A percentile compares a stretch with the other conserved stretches of the same genome.
phyloP scores from a whole-genome alignment of 1,284 basidiomycete genomes.

The Cryptococcus amylolentus region DNA sequence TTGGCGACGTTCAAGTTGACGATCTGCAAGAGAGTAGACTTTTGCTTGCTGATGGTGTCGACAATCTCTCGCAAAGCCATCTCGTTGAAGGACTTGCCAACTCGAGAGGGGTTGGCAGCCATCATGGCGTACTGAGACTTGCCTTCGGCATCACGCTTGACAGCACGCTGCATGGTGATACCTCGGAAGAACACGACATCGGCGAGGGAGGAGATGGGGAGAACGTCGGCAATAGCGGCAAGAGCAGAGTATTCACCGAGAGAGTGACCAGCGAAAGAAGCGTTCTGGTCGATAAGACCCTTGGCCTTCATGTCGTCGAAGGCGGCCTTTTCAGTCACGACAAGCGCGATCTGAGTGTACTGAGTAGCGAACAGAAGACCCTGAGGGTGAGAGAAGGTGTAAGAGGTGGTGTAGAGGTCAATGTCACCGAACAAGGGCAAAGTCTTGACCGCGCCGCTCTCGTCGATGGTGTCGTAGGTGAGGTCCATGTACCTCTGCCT shows the following conservation, averaged over 20 bases:
- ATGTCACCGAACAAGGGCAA: conserved; percentile 92
- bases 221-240: conserved; percentile 92
- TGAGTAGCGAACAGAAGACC: conserved; percentile 96
- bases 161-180: conserved; percentile 98
- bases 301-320: conserved; percentile 98
- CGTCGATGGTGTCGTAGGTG: conserved; percentile 94
- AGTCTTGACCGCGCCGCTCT: conserved; percentile 89
- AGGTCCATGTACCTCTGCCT: conserved; percentile 99
- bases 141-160: conserved; percentile 87
- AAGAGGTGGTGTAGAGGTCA: conserved; percentile 83
- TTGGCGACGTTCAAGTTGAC: conserved; percentile 89
- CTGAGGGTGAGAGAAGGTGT: conserved; percentile 94
- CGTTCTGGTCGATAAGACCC: conserved; percentile 86
- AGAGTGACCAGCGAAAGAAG: conserved; percentile 95
- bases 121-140: conserved; percentile 98
- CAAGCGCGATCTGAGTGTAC: conserved; percentile 96
- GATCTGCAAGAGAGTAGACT: conserved; percentile 82
- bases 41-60: conserved; percentile 74
- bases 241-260: conserved; percentile 97
- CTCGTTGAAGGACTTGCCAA: conserved; percentile 90
- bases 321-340: conserved; percentile 94
- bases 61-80: conserved; percentile 87
- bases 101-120: conserved; percentile 93
- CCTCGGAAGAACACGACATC: conserved; percentile 99
- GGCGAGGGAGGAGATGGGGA: conserved; percentile 91